Conservation (phyloP, 2,329 filamentous ascomycete species). For the Phialophora expanda region DNA sequence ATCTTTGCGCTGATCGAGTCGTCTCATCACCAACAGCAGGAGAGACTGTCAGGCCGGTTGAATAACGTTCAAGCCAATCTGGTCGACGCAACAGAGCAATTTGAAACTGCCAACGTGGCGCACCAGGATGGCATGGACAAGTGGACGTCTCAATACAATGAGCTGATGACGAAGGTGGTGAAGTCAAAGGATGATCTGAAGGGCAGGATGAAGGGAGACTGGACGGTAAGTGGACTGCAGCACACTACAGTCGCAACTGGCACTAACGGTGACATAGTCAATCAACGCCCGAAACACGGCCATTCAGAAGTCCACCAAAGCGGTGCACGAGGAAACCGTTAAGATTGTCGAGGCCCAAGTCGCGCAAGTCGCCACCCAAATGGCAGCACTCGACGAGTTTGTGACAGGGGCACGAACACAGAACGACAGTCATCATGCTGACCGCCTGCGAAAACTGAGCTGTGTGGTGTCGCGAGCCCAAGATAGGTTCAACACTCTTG, state of each 20-base stretch:
- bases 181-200: conserved; percentile 79
- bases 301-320: conserved; percentile 81
- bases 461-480: conserved; percentile 56
- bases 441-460: conserved; percentile 70
- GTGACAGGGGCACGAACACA: conserved; percentile 80
- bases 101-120: conserved; percentile 68
- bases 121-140: conserved; percentile 74
- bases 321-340: conserved; percentile 88
- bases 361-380: conserved; percentile 82
- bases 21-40: conserved; percentile 74
- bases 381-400: conserved; percentile 88
- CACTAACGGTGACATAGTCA: conserved; percentile 51
- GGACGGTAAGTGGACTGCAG: conserved; percentile 64
- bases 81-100: conserved; percentile 64
- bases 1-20: conserved; percentile 77
- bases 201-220: conserved; percentile 82
- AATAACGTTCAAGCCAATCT: conserved; percentile 69
- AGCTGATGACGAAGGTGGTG: conserved; percentile 72
- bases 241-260: not conserved
- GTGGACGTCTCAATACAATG: conserved; percentile 73
- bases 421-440: conserved; percentile 76
- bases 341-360: conserved; percentile 89
- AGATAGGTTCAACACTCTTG: conserved; percentile 22
- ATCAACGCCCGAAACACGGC: conserved; percentile 81
- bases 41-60: conserved; percentile 69